Conservation (phyloP, 306 rosid genomes). For the apple (Malus domestica) region DNA sequence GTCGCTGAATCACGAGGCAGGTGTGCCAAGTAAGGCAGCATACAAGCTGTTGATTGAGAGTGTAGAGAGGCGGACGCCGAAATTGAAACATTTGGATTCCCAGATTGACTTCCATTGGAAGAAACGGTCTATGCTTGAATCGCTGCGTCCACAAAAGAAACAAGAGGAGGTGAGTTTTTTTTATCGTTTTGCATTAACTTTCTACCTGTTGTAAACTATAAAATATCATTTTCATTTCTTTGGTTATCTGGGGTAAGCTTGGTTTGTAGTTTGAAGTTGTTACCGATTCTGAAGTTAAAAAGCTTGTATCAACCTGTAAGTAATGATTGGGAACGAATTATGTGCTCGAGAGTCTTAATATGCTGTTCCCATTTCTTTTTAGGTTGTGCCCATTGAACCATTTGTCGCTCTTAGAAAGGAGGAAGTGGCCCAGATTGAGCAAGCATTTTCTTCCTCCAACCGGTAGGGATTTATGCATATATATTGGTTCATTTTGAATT, state of each 20-base stretch:
- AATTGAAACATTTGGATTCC: conserved; percentile 27
- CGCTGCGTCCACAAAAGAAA: conserved; percentile 45
- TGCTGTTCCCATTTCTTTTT: conserved; percentile 14
- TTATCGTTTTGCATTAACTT: background rate
- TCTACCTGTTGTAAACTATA: background rate
- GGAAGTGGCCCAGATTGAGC: conserved; percentile 43
- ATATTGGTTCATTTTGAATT: conserved; percentile 1
- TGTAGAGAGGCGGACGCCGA: conserved; percentile 19
- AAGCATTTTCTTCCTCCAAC: conserved; percentile 40
- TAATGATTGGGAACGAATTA: background rate
- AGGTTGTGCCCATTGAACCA: conserved; percentile 54
- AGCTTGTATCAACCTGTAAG: background rate
- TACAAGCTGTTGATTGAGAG: conserved; percentile 64
- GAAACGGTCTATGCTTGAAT: conserved; percentile 22
- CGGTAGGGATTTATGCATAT: conserved; percentile 42
- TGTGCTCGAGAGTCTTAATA: background rate
- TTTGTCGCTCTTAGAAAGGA: conserved; percentile 56
- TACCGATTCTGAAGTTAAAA: background rate
- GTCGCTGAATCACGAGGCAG: conserved; percentile 21
- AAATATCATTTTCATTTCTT: background rate
- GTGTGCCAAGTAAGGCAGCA: conserved; percentile 20
- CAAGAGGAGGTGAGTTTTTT: conserved; percentile 39
- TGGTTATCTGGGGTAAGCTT: background rate
- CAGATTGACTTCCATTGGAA: conserved; percentile 52
- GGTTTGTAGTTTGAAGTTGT: background rate